Evolutionary conservation across 2,329 filamentous ascomycete genomes (phyloP).

Genomic region (Fusarium succisae): DNA sequence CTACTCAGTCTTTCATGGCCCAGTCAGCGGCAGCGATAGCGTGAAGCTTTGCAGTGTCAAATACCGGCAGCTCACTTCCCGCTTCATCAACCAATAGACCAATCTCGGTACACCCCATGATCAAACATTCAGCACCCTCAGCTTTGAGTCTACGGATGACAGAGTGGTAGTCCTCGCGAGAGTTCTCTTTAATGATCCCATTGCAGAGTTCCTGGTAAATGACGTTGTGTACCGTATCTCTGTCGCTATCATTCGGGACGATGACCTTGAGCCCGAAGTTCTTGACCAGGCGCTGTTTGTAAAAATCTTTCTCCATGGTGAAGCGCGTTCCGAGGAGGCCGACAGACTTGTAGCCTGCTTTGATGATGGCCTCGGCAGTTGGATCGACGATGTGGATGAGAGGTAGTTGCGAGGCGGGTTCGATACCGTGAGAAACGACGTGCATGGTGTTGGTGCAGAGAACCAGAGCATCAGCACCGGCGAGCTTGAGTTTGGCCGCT

Average conservation of each 20-base stretch:
- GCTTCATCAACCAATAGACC: slow-evolving; percentile 27
- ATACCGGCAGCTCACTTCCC: slow-evolving; percentile 26
- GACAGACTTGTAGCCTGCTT: slow-evolving; percentile 19
- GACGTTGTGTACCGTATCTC: slow-evolving; percentile 21
- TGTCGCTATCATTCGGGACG: background rate
- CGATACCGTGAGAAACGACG: slow-evolving; percentile 24
- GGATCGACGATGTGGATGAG: slow-evolving; percentile 41
- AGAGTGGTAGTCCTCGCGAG: slow-evolving; percentile 13
- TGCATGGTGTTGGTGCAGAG: slow-evolving; percentile 44
- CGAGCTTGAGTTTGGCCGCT: slow-evolving; percentile 16
- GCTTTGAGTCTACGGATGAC: slow-evolving; percentile 19
- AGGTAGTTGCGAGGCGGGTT: slow-evolving; percentile 13
- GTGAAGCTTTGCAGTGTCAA: slow-evolving; percentile 40
- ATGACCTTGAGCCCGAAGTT: slow-evolving; percentile 26
- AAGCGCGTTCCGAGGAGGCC: slow-evolving; percentile 37
- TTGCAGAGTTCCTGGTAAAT: slow-evolving; percentile 40
- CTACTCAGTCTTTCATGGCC: slow-evolving; percentile 17
- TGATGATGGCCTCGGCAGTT: slow-evolving; percentile 24
- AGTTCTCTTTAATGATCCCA: slow-evolving; percentile 20
- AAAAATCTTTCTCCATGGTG: slow-evolving; percentile 42
- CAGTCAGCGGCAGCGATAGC: slow-evolving; percentile 39
- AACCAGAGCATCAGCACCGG: slow-evolving; percentile 37
- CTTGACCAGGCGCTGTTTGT: slow-evolving; percentile 16
- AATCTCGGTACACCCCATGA: slow-evolving; percentile 42
- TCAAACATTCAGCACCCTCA: slow-evolving; percentile 34